Evolutionary conservation across 2,329 filamentous ascomycete species (phyloP), one percentile per base, ranked within the genome.

Genomic region (Monilinia polystroma): DNA sequence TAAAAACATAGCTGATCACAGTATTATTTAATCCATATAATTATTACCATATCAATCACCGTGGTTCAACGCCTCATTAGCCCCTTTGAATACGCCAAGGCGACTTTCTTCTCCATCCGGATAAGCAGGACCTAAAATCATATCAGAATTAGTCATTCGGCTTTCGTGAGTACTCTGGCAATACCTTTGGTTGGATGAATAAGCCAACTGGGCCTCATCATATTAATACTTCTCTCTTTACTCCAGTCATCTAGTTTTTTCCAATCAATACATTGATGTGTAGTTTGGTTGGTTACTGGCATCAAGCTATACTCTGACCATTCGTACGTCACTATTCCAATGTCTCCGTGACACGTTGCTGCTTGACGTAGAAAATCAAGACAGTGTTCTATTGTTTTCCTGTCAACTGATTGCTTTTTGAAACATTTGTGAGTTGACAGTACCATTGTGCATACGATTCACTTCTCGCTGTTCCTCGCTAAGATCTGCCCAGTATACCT

Each of bases 131-230:
- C 54, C 54, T 57, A 32, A 32, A 38, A n/a, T 16, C 14, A 14
- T 57, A 32, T 57, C 38, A 57, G 20, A 49, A 49, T 47, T 10
- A 1, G 11, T 43, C 23, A 10, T 23, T 41, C 54, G 7, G n/a
- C 38, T 11, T 23, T n/a, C 4, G 7, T 18, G 20, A n/a, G 26
- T 14, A 57, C 23, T 14, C 38, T 41, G 20, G 18, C 26, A 35
- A 16, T 57, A 57, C 35, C 32, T 57, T 57, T 57, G 4, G 35
- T 41, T n/a, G 54, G 54, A 14, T 57, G 54, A 23, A 57, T 18
- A 14, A 57, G 54, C 54, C 54, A 57, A 38, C 32, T 35, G 20
- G 54, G 54, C 23, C n/a, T 57, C 54, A 57, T 57, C 54, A 57
- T 57, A 41, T 57, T 35, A 35, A 38, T 20, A 16, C 32, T 38